phyloP scores from a whole-genome alignment of 164 flowering plant species.

The Vitis labrusca region DNA sequence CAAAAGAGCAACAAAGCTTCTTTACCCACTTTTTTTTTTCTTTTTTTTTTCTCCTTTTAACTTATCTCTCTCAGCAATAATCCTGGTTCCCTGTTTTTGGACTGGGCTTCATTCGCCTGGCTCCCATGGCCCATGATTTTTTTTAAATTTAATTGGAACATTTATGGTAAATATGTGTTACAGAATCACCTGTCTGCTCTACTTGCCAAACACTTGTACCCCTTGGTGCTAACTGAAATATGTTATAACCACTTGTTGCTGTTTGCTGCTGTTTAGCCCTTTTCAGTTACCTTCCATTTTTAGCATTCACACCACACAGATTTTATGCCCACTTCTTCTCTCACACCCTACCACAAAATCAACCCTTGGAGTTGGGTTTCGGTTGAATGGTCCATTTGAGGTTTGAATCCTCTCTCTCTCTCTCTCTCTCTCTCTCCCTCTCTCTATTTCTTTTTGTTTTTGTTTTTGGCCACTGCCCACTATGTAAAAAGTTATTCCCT shows the following conservation, averaged over 20 bases:
- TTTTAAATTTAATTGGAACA: no score
- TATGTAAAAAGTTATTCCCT: not conserved
- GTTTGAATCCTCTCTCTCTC: not conserved
- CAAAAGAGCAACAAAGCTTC: slow-evolving; percentile 8
- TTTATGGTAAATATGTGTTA: slow-evolving; percentile 3
- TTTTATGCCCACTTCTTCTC: no score
- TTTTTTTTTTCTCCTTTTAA: no score
- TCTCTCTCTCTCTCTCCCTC: no score
- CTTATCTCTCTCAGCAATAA: no score
- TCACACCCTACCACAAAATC: no score
- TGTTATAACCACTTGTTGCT: not conserved
- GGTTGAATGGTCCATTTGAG: no score
- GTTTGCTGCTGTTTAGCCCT: not conserved
- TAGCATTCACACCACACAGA: no score
- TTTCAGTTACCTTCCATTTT: no score
- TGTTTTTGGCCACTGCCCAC: not conserved
- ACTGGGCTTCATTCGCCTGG: not conserved
- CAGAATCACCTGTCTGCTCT: not conserved
- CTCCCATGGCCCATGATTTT: no score
- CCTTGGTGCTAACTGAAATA: not conserved
- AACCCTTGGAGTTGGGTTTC: no score
- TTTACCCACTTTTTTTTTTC: not conserved
- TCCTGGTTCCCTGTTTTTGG: not conserved
- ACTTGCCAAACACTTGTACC: slow-evolving; percentile 3
- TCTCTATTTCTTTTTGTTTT: not conserved